These are phyloP conservation scores for Lentinula sp. DNA, from an alignment of 768 basidiomycete genomes.

Conservation along the genomic window DNA sequence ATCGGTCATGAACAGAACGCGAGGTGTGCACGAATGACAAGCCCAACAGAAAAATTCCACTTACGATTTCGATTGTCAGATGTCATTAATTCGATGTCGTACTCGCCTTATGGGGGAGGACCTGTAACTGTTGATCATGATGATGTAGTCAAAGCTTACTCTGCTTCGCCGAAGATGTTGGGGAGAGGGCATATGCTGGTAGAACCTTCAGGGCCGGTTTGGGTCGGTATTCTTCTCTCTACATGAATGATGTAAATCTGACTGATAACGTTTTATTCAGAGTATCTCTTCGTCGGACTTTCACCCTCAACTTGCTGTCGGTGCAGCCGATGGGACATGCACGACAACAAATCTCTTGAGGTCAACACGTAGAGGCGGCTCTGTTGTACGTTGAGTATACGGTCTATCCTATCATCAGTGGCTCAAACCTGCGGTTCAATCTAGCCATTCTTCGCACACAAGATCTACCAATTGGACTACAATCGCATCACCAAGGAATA, in stretches of 20 bases:
- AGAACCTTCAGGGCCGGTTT: slow-evolving; percentile 75
- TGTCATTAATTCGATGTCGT: slow-evolving; percentile 63
- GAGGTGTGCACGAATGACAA: slow-evolving; percentile 39
- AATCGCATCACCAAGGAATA: slow-evolving; percentile 68
- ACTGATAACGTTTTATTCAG: slow-evolving; percentile 29
- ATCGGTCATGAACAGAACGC: slow-evolving; percentile 67
- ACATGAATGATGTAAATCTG: not conserved
- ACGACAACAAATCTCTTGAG: slow-evolving; percentile 67
- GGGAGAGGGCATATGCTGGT: slow-evolving; percentile 67
- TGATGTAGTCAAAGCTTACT: slow-evolving; percentile 71
- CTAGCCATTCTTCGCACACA: slow-evolving; percentile 73
- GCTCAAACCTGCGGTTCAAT: not conserved
- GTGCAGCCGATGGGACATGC: slow-evolving; percentile 79
- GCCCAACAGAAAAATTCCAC: not conserved
- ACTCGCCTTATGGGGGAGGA: slow-evolving; percentile 61
- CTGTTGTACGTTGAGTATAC: slow-evolving; percentile 45
- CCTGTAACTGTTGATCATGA: slow-evolving; percentile 81
- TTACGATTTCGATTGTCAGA: slow-evolving; percentile 33
- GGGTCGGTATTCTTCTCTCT: slow-evolving; percentile 46
- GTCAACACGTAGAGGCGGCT: slow-evolving; percentile 62
- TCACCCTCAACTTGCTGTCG: slow-evolving; percentile 81
- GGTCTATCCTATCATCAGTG: not conserved
- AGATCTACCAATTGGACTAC: slow-evolving; percentile 85
- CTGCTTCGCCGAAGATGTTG: slow-evolving; percentile 65
- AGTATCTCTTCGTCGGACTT: slow-evolving; percentile 71